Base-by-base conservation (phyloP, 805 yeast genomes). In the Maudiozyma bulderi region DNA sequence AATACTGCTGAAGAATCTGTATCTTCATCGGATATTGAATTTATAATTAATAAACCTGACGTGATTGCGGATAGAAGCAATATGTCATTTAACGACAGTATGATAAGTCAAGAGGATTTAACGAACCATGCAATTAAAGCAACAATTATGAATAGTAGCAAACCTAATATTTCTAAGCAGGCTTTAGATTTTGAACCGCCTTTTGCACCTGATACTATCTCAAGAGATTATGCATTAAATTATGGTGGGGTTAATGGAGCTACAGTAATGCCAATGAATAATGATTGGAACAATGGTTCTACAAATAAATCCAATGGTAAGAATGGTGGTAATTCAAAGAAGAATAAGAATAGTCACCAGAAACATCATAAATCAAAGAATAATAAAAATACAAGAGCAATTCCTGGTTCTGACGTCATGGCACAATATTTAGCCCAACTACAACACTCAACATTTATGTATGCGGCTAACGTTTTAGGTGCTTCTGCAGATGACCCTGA, bases 401-500 rank as follows among this genome's bases (percentile, higher is more conserved):
- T 71, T 9, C 73, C 82, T 6, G 88, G 89, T 3, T 80, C 86
- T 0, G 84, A 81, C 56, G 86, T 84, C 10, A 82, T 84, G 87
- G 83, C 87, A 0, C 88, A 83, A 59, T 84, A 83, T 59, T 69
- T 84, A 55, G 85, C 86, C n/a, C 84, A 80, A 60, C 70, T 82
- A 6, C 86, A 81, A 56, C 83, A 80, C 51, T 82, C 83, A 9
- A 73, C 74, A 43, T 64, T 77, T 58, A 62, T 78, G 50, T 81
- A 79, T 61, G 68, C 82, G 56, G 73, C 73, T 2, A 70, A 70
- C 56, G 80, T 80, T 34, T 64, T 80, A 54, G 81, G 77, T 48
- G 76, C 74, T 31, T 66, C 76, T 45, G 74, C 71, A 37, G 73
- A 69, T 11, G 65, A 61, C 13, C 41, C 46, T 11, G 53, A 51